Percentiles rank a stretch among this genome's conserved stretches.
These are phyloP conservation scores for Populus tomentosa DNA, from an alignment of 441 rosid species.

Conservation along the genomic window DNA sequence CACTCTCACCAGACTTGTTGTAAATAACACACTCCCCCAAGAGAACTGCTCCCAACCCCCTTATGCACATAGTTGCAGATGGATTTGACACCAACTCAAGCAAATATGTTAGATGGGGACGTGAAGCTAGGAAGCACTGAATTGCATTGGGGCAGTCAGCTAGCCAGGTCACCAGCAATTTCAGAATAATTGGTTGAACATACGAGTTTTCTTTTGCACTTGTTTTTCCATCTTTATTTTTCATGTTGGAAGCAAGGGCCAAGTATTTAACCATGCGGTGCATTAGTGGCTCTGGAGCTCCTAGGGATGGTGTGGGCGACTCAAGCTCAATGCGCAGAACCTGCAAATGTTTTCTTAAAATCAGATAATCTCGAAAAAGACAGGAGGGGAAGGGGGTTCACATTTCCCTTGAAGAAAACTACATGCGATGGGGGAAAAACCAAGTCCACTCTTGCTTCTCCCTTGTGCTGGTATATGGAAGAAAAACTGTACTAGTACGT, in stretches of 20 bases:
- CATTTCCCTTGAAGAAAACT: neutral
- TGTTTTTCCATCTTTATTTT: constrained; percentile 66
- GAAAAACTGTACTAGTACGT: neutral
- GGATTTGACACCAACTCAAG: constrained; percentile 74
- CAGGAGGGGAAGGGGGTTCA: neutral
- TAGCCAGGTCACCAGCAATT: constrained; percentile 88
- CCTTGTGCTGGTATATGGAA: neutral
- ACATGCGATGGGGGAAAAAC: neutral
- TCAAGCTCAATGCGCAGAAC: constrained; percentile 78
- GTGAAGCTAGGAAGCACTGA: constrained; percentile 84
- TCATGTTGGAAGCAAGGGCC: constrained; percentile 81
- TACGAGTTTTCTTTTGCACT: constrained; percentile 37
- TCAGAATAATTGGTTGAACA: constrained; percentile 76
- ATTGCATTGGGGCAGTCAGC: constrained; percentile 80
- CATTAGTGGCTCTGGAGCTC: constrained; percentile 82
- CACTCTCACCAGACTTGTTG: constrained; percentile 69
- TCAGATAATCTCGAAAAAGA: constrained; percentile 6
- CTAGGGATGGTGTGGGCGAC: constrained; percentile 66
- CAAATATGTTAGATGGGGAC: constrained; percentile 75
- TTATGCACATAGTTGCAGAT: constrained; percentile 58
- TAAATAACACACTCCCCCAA: constrained; percentile 81
- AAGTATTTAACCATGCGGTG: constrained; percentile 88
- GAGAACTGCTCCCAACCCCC: constrained; percentile 82
- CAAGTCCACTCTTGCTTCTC: neutral
- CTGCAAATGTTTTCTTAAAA: constrained; percentile 35